These are phyloP conservation scores for Ceratobasidium theobromae DNA, from an alignment of 1,284 basidiomycete species.

Conservation along the genomic window DNA sequence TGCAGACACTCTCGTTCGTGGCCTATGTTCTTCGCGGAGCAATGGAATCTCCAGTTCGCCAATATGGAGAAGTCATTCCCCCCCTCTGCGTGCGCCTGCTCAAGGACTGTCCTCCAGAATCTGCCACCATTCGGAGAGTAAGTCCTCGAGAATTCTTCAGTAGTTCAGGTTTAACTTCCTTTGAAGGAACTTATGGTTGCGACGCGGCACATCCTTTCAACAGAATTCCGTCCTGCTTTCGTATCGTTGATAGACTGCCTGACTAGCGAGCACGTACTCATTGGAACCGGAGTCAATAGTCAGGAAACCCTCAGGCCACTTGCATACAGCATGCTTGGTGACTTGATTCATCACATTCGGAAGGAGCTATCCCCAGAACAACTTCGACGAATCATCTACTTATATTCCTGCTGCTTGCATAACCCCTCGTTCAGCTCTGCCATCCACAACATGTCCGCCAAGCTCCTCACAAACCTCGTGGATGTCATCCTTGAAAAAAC, in stretches of 20 bases:
- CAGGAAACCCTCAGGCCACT: conserved; percentile 83
- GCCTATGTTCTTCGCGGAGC: conserved; percentile 80
- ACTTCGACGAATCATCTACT: conserved; percentile 77
- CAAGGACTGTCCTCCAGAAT: conserved; percentile 91
- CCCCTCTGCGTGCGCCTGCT: conserved; percentile 82
- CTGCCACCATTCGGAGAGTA: conserved; percentile 79
- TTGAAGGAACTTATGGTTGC: conserved; percentile 88
- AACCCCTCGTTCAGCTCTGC: conserved; percentile 81
- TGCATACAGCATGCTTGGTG: conserved; percentile 88
- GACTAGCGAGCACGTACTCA: conserved; percentile 87
- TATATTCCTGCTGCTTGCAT: conserved; percentile 88
- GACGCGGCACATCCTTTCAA: conserved; percentile 86
- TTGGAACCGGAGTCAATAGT: conserved; percentile 79
- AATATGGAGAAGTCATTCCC: conserved; percentile 82
- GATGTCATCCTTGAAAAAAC: conserved; percentile 82
- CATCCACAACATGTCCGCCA: conserved; percentile 90
- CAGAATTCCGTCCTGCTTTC: conserved; percentile 79
- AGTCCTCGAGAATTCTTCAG: conserved; percentile 24
- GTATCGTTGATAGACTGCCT: conserved; percentile 87
- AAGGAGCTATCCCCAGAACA: conserved; percentile 80
- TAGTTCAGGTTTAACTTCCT: neutral
- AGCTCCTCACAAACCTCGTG: conserved; percentile 88
- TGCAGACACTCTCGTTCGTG: conserved; percentile 90
- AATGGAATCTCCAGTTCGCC: conserved; percentile 64
- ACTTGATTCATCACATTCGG: conserved; percentile 91